Conservation (phyloP, 805 yeast species). For the Kuraishia floccosa region DNA sequence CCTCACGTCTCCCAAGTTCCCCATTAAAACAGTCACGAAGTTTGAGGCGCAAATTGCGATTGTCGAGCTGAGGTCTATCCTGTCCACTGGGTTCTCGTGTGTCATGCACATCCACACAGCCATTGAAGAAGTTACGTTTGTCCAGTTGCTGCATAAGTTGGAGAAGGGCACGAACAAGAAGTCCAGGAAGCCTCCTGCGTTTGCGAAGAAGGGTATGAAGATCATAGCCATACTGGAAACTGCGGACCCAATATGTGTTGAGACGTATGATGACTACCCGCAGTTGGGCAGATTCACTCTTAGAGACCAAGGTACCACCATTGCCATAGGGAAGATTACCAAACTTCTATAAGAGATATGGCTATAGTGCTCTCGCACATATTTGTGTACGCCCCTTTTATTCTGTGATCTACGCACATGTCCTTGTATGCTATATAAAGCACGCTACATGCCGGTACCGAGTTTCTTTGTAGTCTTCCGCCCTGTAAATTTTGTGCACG, state of each 20-base stretch:
- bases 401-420: too few species aligned
- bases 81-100: constrained; percentile 93
- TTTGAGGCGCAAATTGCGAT: constrained; percentile 96
- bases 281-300: constrained; percentile 97
- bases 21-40: constrained; percentile 81
- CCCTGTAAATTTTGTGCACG: too few species aligned
- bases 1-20: constrained; percentile 73
- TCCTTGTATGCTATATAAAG: too few species aligned
- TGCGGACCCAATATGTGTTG: constrained; percentile 84
- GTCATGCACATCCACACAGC: constrained; percentile 99
- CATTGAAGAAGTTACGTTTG: constrained; percentile 84
- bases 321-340: constrained; percentile 97
- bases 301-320: constrained; percentile 97
- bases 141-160: constrained; percentile 78
- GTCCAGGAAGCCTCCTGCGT: constrained; percentile 95
- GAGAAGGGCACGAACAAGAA: constrained; percentile 96
- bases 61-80: constrained; percentile 89
- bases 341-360: too few species aligned
- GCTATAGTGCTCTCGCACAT: too few species aligned
- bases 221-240: constrained; percentile 86
- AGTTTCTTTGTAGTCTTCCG: too few species aligned
- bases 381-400: too few species aligned
- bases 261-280: constrained; percentile 84
- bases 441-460: too few species aligned
- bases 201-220: constrained; percentile 98